Evolutionary conservation across 805 yeast genomes (phyloP).

Genomic region (Ogataea haglerorum): DNA sequence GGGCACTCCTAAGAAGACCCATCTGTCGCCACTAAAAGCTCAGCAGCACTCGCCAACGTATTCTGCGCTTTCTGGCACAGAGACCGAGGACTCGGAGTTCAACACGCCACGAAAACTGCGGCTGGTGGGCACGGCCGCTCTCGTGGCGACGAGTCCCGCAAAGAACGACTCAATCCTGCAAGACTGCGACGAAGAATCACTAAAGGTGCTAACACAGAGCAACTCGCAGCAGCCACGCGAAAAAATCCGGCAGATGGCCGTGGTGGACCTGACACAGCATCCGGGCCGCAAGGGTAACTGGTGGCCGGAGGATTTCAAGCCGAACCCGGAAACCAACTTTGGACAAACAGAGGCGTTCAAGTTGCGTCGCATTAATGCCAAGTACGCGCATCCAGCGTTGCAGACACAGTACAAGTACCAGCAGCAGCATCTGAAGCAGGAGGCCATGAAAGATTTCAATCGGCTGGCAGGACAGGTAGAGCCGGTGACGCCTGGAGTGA

Average conservation of each 20-base stretch:
- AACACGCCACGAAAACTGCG: constrained; percentile 5
- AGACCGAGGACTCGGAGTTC: constrained; percentile 15
- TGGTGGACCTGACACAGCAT: constrained; percentile 26
- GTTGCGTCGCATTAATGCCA: constrained; percentile 18
- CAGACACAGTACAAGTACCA: constrained; percentile 24
- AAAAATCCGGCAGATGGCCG: constrained; percentile 8
- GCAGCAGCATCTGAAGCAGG: constrained; percentile 18
- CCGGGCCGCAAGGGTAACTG: constrained; percentile 28
- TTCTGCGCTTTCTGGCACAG: constrained; percentile 14
- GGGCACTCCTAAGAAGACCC: neutral
- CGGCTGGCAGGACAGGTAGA: constrained; percentile 19
- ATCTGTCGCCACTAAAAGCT: neutral
- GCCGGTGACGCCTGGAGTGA: constrained; percentile 12
- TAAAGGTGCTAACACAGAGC: constrained; percentile 7
- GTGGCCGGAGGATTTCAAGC: constrained; percentile 37
- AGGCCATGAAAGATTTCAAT: constrained; percentile 24
- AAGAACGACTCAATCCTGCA: no score
- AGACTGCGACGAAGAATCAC: constrained; percentile 9
- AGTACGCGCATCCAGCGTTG: constrained; percentile 23
- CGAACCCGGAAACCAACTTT: constrained; percentile 28
- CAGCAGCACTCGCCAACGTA: constrained; percentile 3
- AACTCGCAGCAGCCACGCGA: constrained; percentile 14
- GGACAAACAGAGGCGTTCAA: constrained; percentile 21
- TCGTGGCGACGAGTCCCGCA: no score
- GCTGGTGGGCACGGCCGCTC: neutral